A percentile compares a stretch with the other conserved stretches of the same genome.
phyloP scores from a whole-genome alignment of 1,139 yeast species.

The Candida labiduridarum region DNA sequence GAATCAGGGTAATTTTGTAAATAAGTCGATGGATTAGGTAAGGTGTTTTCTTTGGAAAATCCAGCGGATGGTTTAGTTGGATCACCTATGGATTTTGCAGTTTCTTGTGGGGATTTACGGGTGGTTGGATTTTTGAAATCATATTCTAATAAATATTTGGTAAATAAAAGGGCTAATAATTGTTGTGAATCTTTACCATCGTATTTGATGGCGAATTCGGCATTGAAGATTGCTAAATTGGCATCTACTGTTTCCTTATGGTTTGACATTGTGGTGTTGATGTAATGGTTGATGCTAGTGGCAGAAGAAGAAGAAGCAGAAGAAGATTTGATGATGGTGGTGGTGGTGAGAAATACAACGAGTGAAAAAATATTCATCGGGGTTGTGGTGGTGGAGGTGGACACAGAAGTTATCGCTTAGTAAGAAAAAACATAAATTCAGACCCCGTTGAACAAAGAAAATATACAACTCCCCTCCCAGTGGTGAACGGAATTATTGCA shows the following conservation, averaged over 20 bases:
- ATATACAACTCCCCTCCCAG: too few relatives aligned
- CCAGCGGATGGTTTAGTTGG: constrained; percentile 18
- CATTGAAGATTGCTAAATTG: constrained; percentile 25
- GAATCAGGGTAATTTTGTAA: constrained; percentile 15
- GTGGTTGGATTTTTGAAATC: constrained; percentile 17
- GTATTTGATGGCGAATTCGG: constrained; percentile 23
- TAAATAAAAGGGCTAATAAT: constrained; percentile 21
- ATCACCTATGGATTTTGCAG: constrained; percentile 21
- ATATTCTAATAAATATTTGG: constrained; percentile 24
- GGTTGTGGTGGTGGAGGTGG: background rate
- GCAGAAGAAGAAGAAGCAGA: background rate
- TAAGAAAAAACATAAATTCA: too few relatives aligned
- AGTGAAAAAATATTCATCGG: background rate
- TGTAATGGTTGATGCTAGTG: background rate
- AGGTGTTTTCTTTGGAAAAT: constrained; percentile 14
- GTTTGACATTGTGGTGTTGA: constrained; percentile 5
- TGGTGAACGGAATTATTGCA: too few relatives aligned
- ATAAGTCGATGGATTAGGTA: constrained; percentile 19
- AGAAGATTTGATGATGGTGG: background rate
- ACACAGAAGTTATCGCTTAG: too few relatives aligned
- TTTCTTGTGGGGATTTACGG: constrained; percentile 18
- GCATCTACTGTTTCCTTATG: constrained; percentile 28
- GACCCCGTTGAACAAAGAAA: too few relatives aligned
- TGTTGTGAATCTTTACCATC: constrained; percentile 24
- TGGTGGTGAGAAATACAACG: background rate